A percentile compares a stretch with the other conserved stretches of the same genome.
Evolutionary conservation across 306 rosid genomes (phyloP).

Genomic region (Lablab purpureus): DNA sequence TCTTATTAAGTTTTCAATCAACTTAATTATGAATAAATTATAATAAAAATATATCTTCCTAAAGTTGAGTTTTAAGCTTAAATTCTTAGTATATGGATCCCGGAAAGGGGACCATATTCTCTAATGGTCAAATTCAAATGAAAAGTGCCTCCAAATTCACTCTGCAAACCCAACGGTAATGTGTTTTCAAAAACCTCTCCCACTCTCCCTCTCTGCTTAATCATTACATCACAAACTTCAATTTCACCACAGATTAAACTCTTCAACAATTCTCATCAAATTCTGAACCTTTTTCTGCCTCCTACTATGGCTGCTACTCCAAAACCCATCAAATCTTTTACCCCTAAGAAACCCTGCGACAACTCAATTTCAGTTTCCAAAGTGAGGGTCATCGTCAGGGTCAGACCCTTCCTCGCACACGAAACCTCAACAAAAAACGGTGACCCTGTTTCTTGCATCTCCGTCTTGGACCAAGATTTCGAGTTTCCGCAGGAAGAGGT

Average conservation of each 20-base stretch:
- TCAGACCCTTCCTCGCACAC: constrained; percentile 79
- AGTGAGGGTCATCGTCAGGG: constrained; percentile 83
- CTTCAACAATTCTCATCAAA: constrained; percentile 14
- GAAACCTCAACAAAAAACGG: constrained; percentile 52
- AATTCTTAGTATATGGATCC: neutral
- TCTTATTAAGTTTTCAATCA: neutral
- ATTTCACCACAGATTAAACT: constrained; percentile 11
- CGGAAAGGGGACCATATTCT: neutral
- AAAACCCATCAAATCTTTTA: constrained; percentile 37
- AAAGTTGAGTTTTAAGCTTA: neutral
- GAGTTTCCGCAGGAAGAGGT: constrained; percentile 58
- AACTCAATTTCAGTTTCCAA: constrained; percentile 58
- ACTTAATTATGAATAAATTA: neutral
- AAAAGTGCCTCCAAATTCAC: constrained; percentile 7
- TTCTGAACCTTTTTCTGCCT: neutral
- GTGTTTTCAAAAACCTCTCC: constrained; percentile 34
- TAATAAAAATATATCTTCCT: neutral
- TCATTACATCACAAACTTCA: neutral
- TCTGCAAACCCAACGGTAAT: constrained; percentile 53
- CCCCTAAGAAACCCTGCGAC: constrained; percentile 49
- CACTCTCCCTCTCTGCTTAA: neutral
- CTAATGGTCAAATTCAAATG: constrained; percentile 41
- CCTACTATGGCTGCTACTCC: constrained; percentile 55
- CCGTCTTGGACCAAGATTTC: constrained; percentile 57
- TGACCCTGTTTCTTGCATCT: constrained; percentile 59